Evolutionary conservation across 176 grass and related monocot species (phyloP).

Genomic region (Typha latifolia): DNA sequence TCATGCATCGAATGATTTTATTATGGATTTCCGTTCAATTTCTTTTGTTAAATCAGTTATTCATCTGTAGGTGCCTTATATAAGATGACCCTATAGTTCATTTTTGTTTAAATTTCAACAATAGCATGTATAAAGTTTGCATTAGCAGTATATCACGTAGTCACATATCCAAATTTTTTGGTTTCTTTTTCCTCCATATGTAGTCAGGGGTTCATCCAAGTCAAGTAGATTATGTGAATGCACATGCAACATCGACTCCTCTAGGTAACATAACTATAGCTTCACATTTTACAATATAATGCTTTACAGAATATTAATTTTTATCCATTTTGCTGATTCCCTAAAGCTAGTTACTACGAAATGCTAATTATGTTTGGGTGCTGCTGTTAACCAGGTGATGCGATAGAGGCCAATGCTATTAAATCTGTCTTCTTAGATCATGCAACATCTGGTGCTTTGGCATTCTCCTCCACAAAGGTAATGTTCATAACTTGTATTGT

Average conservation of each 20-base stretch:
- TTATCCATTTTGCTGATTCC: background rate
- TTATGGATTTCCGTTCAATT: no score
- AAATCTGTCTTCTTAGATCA: constrained; percentile 66
- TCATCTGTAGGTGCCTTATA: no score
- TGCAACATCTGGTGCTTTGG: constrained; percentile 52
- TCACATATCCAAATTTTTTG: no score
- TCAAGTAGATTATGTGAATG: constrained; percentile 87
- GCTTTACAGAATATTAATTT: background rate
- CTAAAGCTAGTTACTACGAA: background rate
- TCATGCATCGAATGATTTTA: no score
- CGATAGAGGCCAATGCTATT: constrained; percentile 61
- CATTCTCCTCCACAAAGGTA: constrained; percentile 91
- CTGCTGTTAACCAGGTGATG: constrained; percentile 50
- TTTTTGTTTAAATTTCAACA: no score
- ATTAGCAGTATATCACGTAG: no score
- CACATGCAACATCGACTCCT: constrained; percentile 89
- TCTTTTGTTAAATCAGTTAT: no score
- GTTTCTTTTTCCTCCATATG: constrained; percentile 12
- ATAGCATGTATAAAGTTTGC: no score
- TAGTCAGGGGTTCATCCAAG: constrained; percentile 72
- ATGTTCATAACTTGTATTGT: background rate
- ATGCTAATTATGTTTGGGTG: background rate
- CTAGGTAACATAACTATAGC: constrained; percentile 37
- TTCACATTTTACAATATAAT: background rate
- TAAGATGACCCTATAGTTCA: no score